phyloP scores from a whole-genome alignment of 2,329 filamentous ascomycete genomes.

The Colletotrichum incanum region DNA sequence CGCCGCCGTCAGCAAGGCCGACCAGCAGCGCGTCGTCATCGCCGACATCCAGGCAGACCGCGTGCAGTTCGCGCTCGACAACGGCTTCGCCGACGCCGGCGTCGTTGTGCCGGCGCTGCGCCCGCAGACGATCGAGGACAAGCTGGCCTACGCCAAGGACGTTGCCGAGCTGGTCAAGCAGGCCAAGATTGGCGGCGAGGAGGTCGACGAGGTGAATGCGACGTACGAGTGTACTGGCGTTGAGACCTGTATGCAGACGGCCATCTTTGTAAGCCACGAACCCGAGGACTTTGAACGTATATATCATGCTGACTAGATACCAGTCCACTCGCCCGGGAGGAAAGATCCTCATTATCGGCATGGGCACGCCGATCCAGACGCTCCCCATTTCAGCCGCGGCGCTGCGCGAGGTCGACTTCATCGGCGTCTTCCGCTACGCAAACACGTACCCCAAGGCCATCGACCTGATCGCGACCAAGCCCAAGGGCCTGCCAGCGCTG shows the following conservation, averaged over 20 bases:
- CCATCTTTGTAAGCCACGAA: constrained; percentile 73
- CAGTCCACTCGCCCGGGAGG: constrained; percentile 77
- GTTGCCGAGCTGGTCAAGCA: constrained; percentile 62
- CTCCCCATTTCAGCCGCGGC: constrained; percentile 79
- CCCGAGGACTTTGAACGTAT: not conserved
- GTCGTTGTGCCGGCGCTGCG: constrained; percentile 66
- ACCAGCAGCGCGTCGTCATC: constrained; percentile 64
- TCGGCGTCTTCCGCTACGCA: constrained; percentile 81
- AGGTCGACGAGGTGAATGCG: constrained; percentile 75
- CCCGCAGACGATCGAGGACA: constrained; percentile 67
- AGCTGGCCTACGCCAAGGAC: constrained; percentile 66
- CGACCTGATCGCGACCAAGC: constrained; percentile 64
- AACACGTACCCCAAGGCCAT: constrained; percentile 78
- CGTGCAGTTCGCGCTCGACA: constrained; percentile 69
- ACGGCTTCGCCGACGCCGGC: constrained; percentile 70
- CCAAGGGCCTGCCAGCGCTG: constrained; percentile 73
- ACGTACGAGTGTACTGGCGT: constrained; percentile 88
- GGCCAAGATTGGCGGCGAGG: constrained; percentile 55
- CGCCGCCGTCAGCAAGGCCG: constrained; percentile 70
- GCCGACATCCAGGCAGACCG: constrained; percentile 72
- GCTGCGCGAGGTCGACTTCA: constrained; percentile 79
- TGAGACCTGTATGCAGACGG: constrained; percentile 81
- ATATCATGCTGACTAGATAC: constrained; percentile 4
- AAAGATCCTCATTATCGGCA: constrained; percentile 79
- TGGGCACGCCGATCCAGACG: constrained; percentile 80